These are phyloP conservation scores for Gentiana dahurica DNA, from an alignment of 257 asterid genomes.

Conservation along the genomic window DNA sequence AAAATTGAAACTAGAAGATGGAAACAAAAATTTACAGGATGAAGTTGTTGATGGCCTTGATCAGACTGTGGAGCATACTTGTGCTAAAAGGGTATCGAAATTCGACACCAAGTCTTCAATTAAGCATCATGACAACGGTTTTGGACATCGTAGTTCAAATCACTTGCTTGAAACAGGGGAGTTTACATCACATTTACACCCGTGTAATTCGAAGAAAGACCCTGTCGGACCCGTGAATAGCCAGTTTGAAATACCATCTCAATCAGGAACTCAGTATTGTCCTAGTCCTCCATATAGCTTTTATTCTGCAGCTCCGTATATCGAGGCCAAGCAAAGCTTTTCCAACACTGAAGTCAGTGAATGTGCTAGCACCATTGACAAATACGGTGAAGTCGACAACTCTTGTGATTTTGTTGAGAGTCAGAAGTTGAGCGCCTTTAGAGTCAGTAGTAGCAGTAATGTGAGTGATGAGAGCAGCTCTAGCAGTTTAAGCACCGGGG, in stretches of 20 bases:
- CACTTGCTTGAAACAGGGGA: slow-evolving; percentile 24
- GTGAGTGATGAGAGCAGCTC: slow-evolving; percentile 41
- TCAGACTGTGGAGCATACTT: slow-evolving; percentile 18
- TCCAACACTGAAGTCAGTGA: slow-evolving; percentile 40
- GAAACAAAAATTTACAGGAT: slow-evolving; percentile 11
- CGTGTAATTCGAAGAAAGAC: slow-evolving; percentile 8
- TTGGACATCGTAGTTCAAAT: slow-evolving; percentile 19
- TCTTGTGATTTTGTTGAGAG: slow-evolving; percentile 38
- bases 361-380: slow-evolving; percentile 25
- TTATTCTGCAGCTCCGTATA: slow-evolving; percentile 28
- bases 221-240: slow-evolving; percentile 15
- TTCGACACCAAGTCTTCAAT: slow-evolving; percentile 10
- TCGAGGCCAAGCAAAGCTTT: slow-evolving; percentile 45
- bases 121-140: slow-evolving; percentile 20
- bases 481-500: slow-evolving; percentile 35
- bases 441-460: slow-evolving; percentile 50
- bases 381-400: slow-evolving; percentile 38
- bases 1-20: slow-evolving; percentile 13
- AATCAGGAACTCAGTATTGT: slow-evolving; percentile 12
- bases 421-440: slow-evolving; percentile 32
- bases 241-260: neutral
- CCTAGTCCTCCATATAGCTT: slow-evolving; percentile 37
- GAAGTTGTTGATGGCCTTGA: slow-evolving; percentile 10
- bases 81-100: slow-evolving; percentile 5
- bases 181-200: slow-evolving; percentile 10